Evolutionary conservation across 768 basidiomycete genomes (phyloP).

Genomic region (Roridomyces roridus): DNA sequence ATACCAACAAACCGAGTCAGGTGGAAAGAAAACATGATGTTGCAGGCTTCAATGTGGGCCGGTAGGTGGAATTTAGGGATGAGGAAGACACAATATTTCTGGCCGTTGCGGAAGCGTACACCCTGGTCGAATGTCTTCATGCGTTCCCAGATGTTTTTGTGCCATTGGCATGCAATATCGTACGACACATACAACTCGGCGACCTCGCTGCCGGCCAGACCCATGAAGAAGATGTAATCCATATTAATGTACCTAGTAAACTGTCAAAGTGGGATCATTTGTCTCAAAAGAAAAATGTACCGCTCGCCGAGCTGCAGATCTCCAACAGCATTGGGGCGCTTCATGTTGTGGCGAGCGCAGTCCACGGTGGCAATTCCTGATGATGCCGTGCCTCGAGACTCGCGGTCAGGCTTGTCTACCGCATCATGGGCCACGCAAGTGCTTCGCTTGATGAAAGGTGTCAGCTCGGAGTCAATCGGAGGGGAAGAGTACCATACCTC

Average conservation of each 20-base stretch:
- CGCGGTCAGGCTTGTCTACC: background rate
- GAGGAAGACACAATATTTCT: slow-evolving; percentile 13
- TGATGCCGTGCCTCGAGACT: background rate
- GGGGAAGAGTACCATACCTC: background rate
- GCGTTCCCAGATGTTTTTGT: slow-evolving; percentile 21
- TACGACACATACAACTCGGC: slow-evolving; percentile 24
- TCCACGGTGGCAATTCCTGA: slow-evolving; percentile 19
- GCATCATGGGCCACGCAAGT: slow-evolving; percentile 16
- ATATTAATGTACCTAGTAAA: slow-evolving; percentile 16
- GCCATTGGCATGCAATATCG: slow-evolving; percentile 29
- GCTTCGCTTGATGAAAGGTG: slow-evolving; percentile 13
- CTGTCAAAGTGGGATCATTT: background rate
- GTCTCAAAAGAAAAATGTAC: slow-evolving; percentile 11
- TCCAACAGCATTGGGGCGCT: slow-evolving; percentile 19
- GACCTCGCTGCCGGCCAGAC: slow-evolving; percentile 10
- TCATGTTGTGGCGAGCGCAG: slow-evolving; percentile 16
- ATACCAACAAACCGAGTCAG: slow-evolving; percentile 38
- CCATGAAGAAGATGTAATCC: slow-evolving; percentile 34
- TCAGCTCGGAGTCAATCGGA: too few relatives aligned
- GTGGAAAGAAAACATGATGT: slow-evolving; percentile 28
- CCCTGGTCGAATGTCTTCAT: slow-evolving; percentile 17
- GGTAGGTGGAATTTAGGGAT: slow-evolving; percentile 34
- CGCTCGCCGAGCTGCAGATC: slow-evolving; percentile 28
- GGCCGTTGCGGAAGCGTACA: background rate
- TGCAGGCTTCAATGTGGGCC: slow-evolving; percentile 27